These are phyloP conservation scores for Diaporthe nobilis DNA, from an alignment of 2,329 filamentous ascomycete species.

Conservation along the genomic window DNA sequence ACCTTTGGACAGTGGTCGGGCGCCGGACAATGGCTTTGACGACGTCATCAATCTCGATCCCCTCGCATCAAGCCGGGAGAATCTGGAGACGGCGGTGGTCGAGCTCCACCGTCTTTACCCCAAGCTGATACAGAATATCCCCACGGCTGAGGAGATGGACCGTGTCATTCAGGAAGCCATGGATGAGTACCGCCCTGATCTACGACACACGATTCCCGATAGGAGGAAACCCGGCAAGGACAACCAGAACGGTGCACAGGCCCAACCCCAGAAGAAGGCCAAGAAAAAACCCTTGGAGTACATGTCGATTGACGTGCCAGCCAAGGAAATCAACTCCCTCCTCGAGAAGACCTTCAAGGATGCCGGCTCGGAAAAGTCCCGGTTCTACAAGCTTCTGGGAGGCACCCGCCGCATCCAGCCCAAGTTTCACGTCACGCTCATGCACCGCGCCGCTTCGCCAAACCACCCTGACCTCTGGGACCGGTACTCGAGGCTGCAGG, in stretches of 20 bases:
- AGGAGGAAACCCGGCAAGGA: conserved; percentile 62
- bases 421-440: conserved; percentile 94
- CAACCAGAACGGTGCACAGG: conserved; percentile 50
- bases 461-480: conserved; percentile 81
- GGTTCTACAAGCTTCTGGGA: conserved; percentile 83
- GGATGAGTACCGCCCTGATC: conserved; percentile 81
- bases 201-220: conserved; percentile 81
- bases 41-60: conserved; percentile 88
- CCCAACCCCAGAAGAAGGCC: conserved; percentile 51
- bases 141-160: conserved; percentile 81
- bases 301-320: conserved; percentile 65
- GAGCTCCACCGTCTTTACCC: conserved; percentile 84
- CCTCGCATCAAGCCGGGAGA: conserved; percentile 81
- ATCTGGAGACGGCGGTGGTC: conserved; percentile 84
- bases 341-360: conserved; percentile 80
- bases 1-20: conserved; percentile 73
- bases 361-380: conserved; percentile 65
- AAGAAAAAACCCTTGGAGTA: conserved; percentile 70
- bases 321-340: conserved; percentile 61
- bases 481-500: conserved; percentile 75
- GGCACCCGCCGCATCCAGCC: conserved; percentile 81
- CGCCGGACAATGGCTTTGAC: conserved; percentile 89
- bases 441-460: conserved; percentile 79
- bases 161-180: conserved; percentile 82
- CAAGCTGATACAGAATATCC: conserved; percentile 79